Evolutionary conservation across 1,139 yeast species (phyloP).

Genomic region (Torulaspora globosa): DNA sequence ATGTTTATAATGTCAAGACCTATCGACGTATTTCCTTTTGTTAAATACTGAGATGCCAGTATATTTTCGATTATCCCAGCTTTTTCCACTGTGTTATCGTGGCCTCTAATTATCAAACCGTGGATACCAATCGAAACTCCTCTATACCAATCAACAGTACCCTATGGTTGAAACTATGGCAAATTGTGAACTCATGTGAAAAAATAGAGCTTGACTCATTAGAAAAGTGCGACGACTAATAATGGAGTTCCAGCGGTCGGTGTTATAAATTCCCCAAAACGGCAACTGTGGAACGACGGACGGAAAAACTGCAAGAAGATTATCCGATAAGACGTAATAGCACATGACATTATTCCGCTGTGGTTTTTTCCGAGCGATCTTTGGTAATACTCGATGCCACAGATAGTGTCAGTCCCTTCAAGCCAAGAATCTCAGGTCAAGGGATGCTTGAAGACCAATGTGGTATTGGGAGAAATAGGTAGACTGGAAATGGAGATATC

Average conservation of each 20-base stretch:
- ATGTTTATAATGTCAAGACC: background rate
- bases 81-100: background rate
- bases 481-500: constrained; percentile 2
- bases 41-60: background rate
- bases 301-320: background rate
- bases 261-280: background rate
- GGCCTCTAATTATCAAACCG: too few species aligned
- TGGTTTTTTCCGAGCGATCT: too few species aligned
- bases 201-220: background rate
- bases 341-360: background rate
- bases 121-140: background rate
- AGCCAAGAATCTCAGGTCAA: background rate
- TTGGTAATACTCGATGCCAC: too few species aligned
- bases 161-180: background rate
- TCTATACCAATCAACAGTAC: background rate
- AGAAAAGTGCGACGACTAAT: background rate
- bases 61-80: background rate
- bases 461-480: too few species aligned
- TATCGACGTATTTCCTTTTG: background rate
- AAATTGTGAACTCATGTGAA: background rate
- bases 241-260: background rate
- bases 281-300: background rate
- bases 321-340: background rate
- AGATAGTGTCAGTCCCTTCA: too few species aligned
- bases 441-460: too few species aligned